Evolutionary conservation across 2,329 filamentous ascomycete genomes (phyloP).

Genomic region (Aureobasidium sp.): DNA sequence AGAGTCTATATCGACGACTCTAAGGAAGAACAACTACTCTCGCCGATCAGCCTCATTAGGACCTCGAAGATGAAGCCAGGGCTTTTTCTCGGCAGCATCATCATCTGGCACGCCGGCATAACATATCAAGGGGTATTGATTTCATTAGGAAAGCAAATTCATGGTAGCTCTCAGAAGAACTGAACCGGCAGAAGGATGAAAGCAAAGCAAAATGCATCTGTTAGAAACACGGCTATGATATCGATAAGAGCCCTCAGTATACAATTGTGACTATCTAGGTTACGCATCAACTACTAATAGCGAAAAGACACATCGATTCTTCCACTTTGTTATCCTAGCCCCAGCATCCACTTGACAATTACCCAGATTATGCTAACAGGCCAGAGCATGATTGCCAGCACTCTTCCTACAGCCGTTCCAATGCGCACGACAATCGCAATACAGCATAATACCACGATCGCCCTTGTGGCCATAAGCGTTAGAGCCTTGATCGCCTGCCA

Average conservation of each 20-base stretch:
- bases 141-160: too few species aligned
- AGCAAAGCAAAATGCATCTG: not conserved
- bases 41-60: too few species aligned
- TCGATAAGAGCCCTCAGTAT: not conserved
- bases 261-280: not conserved
- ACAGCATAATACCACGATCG: conserved; percentile 19
- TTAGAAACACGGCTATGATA: not conserved
- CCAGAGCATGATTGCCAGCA: conserved; percentile 22
- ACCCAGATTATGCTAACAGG: conserved; percentile 20
- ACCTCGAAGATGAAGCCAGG: too few species aligned
- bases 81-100: too few species aligned
- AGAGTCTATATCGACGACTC: too few species aligned
- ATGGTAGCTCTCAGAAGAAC: too few species aligned
- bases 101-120: too few species aligned
- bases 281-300: too few species aligned
- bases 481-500: conserved; percentile 19
- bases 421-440: conserved; percentile 21
- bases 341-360: conserved; percentile 20
- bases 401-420: conserved; percentile 18
- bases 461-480: conserved; percentile 17
- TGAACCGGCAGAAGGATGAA: not conserved
- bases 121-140: too few species aligned
- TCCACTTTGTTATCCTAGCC: conserved; percentile 15
- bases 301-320: too few species aligned
- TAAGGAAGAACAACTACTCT: too few species aligned